Evolutionary conservation across 2,329 filamentous ascomycete genomes (phyloP).

Genomic region (Diplodia scrobiculata): DNA sequence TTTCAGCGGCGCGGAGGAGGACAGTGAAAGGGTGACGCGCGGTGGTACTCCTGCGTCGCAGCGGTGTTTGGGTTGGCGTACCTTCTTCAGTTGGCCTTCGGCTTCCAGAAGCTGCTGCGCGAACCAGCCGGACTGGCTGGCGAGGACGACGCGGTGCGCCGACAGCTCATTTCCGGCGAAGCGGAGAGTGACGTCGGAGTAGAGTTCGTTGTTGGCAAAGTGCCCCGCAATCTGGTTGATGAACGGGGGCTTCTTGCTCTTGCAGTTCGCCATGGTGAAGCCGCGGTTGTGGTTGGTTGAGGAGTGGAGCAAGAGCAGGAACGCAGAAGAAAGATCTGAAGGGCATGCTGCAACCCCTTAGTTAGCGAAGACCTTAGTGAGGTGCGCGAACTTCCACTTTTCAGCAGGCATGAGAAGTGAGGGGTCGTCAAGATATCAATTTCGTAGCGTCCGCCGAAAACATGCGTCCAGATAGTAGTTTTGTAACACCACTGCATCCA

Average conservation of each 20-base stretch:
- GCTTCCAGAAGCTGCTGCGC: neutral
- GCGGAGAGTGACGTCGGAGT: conserved; percentile 11
- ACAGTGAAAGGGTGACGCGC: neutral
- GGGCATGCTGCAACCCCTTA: neutral
- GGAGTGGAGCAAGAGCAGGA: neutral
- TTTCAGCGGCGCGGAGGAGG: neutral
- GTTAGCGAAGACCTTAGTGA: neutral
- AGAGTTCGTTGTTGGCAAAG: neutral
- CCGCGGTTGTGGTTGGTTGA: neutral
- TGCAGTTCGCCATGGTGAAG: neutral
- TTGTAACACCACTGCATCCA: too few species aligned
- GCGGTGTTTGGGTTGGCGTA: neutral
- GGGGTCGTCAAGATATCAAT: too few species aligned
- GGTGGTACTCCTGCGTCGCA: neutral
- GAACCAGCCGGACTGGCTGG: conserved; percentile 18
- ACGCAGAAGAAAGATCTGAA: neutral
- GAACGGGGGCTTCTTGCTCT: neutral
- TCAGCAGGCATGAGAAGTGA: too few species aligned
- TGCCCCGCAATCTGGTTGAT: neutral
- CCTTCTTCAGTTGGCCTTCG: neutral
- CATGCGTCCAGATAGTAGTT: too few species aligned
- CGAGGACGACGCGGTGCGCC: conserved; percentile 22
- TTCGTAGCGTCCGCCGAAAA: too few species aligned
- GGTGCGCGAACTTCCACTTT: neutral
- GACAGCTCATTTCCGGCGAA: neutral